These are phyloP conservation scores for Tetrahymena elliotti DNA, from an alignment of 73 alveolate genomes.

Conservation along the genomic window DNA sequence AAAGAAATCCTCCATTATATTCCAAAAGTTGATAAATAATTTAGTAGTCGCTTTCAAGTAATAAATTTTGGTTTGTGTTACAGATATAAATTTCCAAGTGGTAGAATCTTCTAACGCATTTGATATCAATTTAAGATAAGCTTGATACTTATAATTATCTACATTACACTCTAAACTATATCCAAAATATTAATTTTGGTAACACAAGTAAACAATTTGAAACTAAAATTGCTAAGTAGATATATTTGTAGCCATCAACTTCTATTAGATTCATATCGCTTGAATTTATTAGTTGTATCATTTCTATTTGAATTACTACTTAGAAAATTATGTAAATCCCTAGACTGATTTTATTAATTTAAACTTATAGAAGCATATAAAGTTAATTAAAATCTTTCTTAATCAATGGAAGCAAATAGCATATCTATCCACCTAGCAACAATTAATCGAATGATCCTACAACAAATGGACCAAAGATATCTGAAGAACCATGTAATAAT, in stretches of 20 bases:
- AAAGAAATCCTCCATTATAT: neutral
- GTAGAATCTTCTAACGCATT: neutral
- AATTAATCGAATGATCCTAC: neutral
- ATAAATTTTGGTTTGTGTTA: neutral
- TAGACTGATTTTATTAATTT: neutral
- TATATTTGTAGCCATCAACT: neutral
- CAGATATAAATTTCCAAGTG: neutral
- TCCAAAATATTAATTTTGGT: neutral
- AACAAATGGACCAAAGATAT: neutral
- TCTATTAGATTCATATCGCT: neutral
- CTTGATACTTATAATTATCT: neutral
- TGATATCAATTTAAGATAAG: neutral
- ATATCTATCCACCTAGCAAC: neutral
- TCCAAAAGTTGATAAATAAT: neutral
- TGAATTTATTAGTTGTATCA: neutral
- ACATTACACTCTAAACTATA: neutral
- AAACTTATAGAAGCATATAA: neutral
- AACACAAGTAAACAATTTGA: neutral
- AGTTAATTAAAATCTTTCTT: neutral
- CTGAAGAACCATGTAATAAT: neutral
- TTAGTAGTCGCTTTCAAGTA: neutral
- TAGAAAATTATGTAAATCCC: neutral
- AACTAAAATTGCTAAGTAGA: neutral
- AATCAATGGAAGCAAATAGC: neutral
- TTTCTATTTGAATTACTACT: neutral